Evolutionary conservation across 2,329 filamentous ascomycete species (phyloP).

Genomic region (Emmonsia crescens): DNA sequence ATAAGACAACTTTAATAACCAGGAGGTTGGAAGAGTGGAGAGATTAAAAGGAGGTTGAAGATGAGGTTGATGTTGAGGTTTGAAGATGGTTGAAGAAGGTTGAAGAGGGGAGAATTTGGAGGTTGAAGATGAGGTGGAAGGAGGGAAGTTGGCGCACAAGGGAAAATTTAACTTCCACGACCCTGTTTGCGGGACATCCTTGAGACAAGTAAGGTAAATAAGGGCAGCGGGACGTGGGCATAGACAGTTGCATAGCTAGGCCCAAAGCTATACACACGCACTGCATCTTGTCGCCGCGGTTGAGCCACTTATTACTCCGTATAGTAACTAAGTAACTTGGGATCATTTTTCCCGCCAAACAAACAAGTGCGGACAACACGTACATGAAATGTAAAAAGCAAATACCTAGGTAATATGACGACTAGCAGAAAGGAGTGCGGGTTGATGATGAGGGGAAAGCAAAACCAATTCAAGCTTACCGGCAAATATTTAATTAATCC

Average conservation of each 20-base stretch:
- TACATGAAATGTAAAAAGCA: neutral
- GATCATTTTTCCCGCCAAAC: neutral
- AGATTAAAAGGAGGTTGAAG: neutral
- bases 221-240: neutral
- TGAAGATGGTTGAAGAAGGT: neutral
- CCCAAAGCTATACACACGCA: neutral
- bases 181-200: neutral
- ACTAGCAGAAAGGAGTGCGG: too few species aligned
- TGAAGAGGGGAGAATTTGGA: neutral
- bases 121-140: neutral
- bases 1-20: neutral
- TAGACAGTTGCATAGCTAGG: neutral
- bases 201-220: neutral
- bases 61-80: neutral
- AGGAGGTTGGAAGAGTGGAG: neutral
- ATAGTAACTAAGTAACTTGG: too few species aligned
- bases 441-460: neutral
- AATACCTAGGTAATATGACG: neutral
- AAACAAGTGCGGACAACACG: neutral
- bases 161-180: neutral
- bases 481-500: neutral
- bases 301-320: neutral
- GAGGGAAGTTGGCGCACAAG: neutral
- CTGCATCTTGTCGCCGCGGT: neutral
- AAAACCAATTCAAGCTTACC: neutral